Conservation (phyloP, 75 land plant genomes). For the Larix kaempferi region DNA sequence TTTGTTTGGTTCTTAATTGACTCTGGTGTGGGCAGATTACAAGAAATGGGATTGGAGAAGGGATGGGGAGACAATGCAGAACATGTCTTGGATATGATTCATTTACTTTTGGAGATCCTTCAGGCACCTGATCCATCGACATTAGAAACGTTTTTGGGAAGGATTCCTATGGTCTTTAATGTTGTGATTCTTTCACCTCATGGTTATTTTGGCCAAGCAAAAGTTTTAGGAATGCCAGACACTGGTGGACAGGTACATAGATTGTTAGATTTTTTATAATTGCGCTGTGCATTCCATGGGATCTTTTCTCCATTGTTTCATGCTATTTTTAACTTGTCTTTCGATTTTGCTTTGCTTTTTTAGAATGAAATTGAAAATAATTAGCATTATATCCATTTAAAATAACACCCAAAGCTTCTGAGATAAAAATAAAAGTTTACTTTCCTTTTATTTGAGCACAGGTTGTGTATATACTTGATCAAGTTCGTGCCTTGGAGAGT, state of each 20-base stretch:
- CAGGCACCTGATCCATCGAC: conserved; percentile 74
- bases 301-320: no score
- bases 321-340: no score
- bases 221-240: conserved; percentile 73
- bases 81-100: conserved; percentile 56
- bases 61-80: conserved; percentile 75
- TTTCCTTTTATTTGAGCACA: conserved; percentile 7
- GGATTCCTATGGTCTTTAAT: conserved; percentile 78
- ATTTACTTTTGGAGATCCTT: conserved; percentile 60
- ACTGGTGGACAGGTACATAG: conserved; percentile 74
- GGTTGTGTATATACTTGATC: conserved; percentile 80
- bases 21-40: conserved; percentile 32
- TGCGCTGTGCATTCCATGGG: no score
- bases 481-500: conserved; percentile 69
- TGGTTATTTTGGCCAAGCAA: conserved; percentile 80
- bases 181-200: conserved; percentile 77
- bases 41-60: conserved; percentile 72
- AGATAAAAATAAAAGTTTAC: no score
- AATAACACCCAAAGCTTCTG: no score
- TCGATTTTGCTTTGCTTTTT: no score
- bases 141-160: conserved; percentile 57
- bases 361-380: no score
- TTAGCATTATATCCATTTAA: no score
- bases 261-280: no score
- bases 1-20: no score